Evolutionary conservation across 2,329 filamentous ascomycete species (phyloP).

Genomic region (Gremmenia infestans): DNA sequence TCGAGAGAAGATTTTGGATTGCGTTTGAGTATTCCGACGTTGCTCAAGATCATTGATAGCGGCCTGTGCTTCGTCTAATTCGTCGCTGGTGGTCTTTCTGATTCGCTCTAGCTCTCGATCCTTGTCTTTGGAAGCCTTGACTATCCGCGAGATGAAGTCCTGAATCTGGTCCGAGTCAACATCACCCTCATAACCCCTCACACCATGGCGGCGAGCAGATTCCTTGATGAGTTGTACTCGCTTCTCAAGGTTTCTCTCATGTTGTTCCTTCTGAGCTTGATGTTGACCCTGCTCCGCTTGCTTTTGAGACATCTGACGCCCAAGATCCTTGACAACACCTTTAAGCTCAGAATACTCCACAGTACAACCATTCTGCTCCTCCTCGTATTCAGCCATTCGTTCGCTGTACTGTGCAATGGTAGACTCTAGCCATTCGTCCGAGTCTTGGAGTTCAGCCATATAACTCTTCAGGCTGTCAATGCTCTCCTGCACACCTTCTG

Average conservation of each 20-base stretch:
- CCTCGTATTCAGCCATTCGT: slow-evolving; percentile 59
- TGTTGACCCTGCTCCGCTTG: slow-evolving; percentile 68
- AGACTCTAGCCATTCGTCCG: slow-evolving; percentile 68
- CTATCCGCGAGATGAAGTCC: slow-evolving; percentile 72
- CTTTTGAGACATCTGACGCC: slow-evolving; percentile 46
- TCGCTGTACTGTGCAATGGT: slow-evolving; percentile 75
- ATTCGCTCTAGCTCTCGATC: slow-evolving; percentile 70
- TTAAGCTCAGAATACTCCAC: slow-evolving; percentile 63
- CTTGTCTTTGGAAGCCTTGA: slow-evolving; percentile 72
- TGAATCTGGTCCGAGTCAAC: slow-evolving; percentile 68
- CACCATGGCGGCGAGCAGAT: slow-evolving; percentile 68
- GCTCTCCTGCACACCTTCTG: slow-evolving; percentile 63
- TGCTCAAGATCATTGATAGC: slow-evolving; percentile 70
- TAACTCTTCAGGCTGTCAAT: slow-evolving; percentile 65
- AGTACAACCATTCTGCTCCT: slow-evolving; percentile 59
- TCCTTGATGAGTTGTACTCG: slow-evolving; percentile 73
- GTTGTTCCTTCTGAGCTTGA: slow-evolving; percentile 80
- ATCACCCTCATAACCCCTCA: slow-evolving; percentile 79
- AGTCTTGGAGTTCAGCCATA: slow-evolving; percentile 71
- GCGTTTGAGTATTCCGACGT: slow-evolving; percentile 64
- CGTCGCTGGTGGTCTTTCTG: slow-evolving; percentile 67
- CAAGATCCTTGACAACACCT: slow-evolving; percentile 39
- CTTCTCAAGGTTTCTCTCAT: slow-evolving; percentile 71
- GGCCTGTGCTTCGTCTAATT: slow-evolving; percentile 67
- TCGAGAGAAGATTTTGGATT: slow-evolving; percentile 69